A percentile compares a stretch with the other conserved stretches of the same genome.
These are phyloP conservation scores for Cornus florida DNA, from an alignment of 148 eudicot species.

Conservation along the genomic window DNA sequence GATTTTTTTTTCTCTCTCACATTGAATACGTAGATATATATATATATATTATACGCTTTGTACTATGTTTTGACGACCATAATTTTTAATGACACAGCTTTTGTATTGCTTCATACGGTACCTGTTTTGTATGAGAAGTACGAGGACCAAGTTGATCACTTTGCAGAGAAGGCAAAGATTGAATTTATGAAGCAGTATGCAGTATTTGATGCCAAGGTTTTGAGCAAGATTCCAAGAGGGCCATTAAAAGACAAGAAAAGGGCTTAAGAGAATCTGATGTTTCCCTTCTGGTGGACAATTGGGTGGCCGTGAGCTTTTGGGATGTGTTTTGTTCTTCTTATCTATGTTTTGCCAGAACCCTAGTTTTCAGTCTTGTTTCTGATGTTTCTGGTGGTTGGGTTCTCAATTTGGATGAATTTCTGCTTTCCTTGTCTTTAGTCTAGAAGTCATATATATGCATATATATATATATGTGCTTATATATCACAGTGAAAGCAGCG, in stretches of 20 bases:
- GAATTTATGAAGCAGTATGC: constrained; percentile 46
- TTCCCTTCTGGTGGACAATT: neutral
- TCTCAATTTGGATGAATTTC: constrained; percentile 1
- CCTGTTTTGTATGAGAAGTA: constrained; percentile 59
- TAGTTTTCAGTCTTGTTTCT: neutral
- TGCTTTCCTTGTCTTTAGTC: neutral
- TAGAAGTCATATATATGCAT: neutral
- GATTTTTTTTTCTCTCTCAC: neutral
- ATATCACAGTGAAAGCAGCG: neutral
- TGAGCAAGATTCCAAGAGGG: constrained; percentile 51
- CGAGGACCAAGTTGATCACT: constrained; percentile 47
- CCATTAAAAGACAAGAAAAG: constrained; percentile 42
- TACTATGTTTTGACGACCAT: neutral
- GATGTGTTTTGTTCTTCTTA: constrained; percentile 9
- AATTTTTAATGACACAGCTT: constrained; percentile 32
- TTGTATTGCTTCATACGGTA: constrained; percentile 53
- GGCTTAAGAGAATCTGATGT: constrained; percentile 24
- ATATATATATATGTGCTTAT: neutral
- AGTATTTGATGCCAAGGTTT: constrained; percentile 50
- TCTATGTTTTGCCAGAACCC: neutral
- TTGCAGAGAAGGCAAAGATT: constrained; percentile 41
- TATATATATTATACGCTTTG: neutral
- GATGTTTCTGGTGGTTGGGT: neutral
- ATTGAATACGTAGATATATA: too few relatives aligned
- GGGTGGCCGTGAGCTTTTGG: constrained; percentile 17